Conservation (phyloP, 805 yeast species). For the Metschnikowia aberdeeniae region DNA sequence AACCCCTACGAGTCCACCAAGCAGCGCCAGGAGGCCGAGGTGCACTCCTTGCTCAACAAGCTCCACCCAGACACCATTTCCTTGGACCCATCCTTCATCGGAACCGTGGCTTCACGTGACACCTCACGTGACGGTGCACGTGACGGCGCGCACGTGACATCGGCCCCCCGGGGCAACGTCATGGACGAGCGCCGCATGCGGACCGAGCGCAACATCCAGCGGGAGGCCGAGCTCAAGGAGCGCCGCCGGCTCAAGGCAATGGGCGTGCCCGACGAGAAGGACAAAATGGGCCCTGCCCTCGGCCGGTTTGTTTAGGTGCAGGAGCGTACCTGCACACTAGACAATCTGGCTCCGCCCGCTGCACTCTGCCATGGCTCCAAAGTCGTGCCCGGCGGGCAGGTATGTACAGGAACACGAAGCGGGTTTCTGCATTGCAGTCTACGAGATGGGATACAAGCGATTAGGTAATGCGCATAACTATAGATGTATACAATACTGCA, state of each 20-base stretch:
- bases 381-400: too few species aligned
- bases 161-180: slow-evolving; percentile 74
- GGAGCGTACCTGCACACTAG: too few species aligned
- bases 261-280: slow-evolving; percentile 19
- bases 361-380: too few species aligned
- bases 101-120: slow-evolving; percentile 74
- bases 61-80: slow-evolving; percentile 89
- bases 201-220: slow-evolving; percentile 65
- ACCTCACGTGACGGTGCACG: slow-evolving; percentile 41
- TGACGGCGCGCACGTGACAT: slow-evolving; percentile 41
- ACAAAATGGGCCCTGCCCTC: slow-evolving; percentile 18
- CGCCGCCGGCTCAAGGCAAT: slow-evolving; percentile 20
- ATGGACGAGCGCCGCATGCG: slow-evolving; percentile 81
- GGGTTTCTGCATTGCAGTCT: too few species aligned
- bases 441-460: too few species aligned
- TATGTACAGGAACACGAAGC: too few species aligned
- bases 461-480: too few species aligned
- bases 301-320: slow-evolving; percentile 14
- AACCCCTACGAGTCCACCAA: slow-evolving; percentile 90
- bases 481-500: too few species aligned
- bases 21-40: slow-evolving; percentile 93
- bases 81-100: slow-evolving; percentile 83
- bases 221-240: slow-evolving; percentile 69
- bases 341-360: too few species aligned
- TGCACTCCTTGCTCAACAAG: slow-evolving; percentile 78